Evolutionary conservation across 2,329 filamentous ascomycete species (phyloP), one percentile per base, ranked within the genome.

Genomic region (Aspergillus sp.): DNA sequence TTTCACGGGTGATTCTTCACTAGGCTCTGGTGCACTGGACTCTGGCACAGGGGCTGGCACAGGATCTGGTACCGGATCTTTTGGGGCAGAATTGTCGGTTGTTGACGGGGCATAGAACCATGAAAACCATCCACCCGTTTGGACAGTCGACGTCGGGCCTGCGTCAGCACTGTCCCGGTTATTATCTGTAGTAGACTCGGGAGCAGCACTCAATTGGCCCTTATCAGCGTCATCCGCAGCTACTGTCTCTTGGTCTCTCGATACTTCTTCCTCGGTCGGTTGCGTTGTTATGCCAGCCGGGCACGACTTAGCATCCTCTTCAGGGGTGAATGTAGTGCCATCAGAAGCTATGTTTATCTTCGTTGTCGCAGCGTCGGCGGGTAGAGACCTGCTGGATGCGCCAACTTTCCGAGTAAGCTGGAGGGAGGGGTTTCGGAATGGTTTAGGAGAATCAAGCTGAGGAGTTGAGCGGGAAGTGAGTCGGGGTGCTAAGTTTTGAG

Each of bases 311-410:
- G 63, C 58, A 25, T 69, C 66, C 56, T 69, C 55, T 53, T 68
- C 61, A 19, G 72, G 66, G 48, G 71, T 70, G 43, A 72, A 75
- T 23, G 71, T 66, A 32, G 74, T 74, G 49, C 74, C 73, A 63
- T 78, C 74, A 19, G 78, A 80, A 38, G 76, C 77, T 55, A 81
- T 77, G 65, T 81, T 78, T 54, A 81, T 69, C 51, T 72, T 73
- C 5, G 80, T 81, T 15, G 79, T 81, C 17, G 78, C 76, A 52
- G 75, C 76, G 67, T 76, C 71, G 10, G 76, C 78, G 12, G 80
- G 80, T 28, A 80, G 74, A 12, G 80, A 81, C 62, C 79, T 75
- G 39, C 71, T 78, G 5, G 79, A 79, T 28, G 63, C 66, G 30
- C 74, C 73, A 28, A 72, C 72, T 62, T 75, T 79, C 59, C 72